Percentiles rank a stretch among this genome's conserved stretches.
phyloP scores from a whole-genome alignment of 768 basidiomycete genomes.

The Solioccasus polychromus region DNA sequence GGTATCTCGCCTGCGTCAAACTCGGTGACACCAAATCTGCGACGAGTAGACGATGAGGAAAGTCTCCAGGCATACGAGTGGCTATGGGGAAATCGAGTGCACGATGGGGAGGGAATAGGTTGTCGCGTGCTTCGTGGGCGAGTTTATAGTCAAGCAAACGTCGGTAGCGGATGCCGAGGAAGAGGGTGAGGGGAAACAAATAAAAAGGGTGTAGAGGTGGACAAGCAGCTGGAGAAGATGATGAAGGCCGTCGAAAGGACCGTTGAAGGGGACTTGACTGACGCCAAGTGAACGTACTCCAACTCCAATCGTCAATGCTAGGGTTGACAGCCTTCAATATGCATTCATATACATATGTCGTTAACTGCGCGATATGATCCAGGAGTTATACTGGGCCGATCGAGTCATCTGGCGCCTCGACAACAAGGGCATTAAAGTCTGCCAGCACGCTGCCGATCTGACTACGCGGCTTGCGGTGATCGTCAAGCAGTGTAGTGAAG shows the following conservation, averaged over 20 bases:
- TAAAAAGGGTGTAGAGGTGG: slow-evolving; percentile 13
- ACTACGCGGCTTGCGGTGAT: slow-evolving; percentile 94
- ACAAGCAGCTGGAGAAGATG: slow-evolving; percentile 37
- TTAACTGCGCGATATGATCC: no score
- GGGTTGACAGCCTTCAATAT: no score
- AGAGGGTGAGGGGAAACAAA: slow-evolving; percentile 21
- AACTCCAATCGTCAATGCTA: no score
- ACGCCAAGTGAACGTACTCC: slow-evolving; percentile 30
- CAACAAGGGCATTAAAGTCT: slow-evolving; percentile 99
- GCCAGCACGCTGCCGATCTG: slow-evolving; percentile 98
- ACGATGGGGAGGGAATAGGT: slow-evolving; percentile 78
- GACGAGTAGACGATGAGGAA: slow-evolving; percentile 43
- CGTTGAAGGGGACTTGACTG: slow-evolving; percentile 55
- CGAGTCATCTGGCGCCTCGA: slow-evolving; percentile 98
- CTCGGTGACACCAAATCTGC: slow-evolving; percentile 47
- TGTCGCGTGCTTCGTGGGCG: slow-evolving; percentile 71
- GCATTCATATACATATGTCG: no score
- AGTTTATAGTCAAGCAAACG: slow-evolving; percentile 58
- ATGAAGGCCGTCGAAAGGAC: slow-evolving; percentile 58
- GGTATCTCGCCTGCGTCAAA: slow-evolving; percentile 71
- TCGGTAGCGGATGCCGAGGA: slow-evolving; percentile 15
- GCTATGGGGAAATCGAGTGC: slow-evolving; percentile 83
- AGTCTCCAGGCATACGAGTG: slow-evolving; percentile 52
- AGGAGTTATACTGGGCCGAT: no score
- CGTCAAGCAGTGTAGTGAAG: slow-evolving; percentile 98